Base-by-base conservation (phyloP, 1,284 basidiomycete species). In the Cryptococcus sp. region DNA sequence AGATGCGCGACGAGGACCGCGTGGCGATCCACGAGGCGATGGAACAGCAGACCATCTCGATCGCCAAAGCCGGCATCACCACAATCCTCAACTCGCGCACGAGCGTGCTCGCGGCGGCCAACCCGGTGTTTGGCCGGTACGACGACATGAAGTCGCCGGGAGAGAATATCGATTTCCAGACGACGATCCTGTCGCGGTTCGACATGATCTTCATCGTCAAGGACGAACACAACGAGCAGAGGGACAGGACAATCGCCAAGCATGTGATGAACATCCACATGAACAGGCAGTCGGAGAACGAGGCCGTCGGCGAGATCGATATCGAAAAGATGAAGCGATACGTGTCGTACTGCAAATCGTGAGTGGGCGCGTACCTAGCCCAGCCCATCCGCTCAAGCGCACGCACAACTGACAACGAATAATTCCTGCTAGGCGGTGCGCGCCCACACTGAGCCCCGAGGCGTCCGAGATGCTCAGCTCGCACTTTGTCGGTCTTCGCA, bases 171-270 rank as follows among this genome's bases (percentile, higher is more conserved):
- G 73, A 75, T 52, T 73, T 75, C 64, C 63, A 98, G 79, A 98
- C 96, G 2, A 98, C 96, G 1, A 97, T 99, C 70, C 78, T 99
- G 77, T 97, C 92, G 52, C 87, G 96, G 61, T 99, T 99, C 78
- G 96, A 99, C 73, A 97, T 99, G 96, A 98, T 99, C 70, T 99
- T 98, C 80, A 96, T 99, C 66, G 89, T 99, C 64, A 94, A 91
- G 75, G 96, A 99, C 71, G 94, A 98, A 71, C 96, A 98, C 77
- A 92, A 98, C 73, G 96, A 98, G 78, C 81, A 82, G 50, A 84
- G 96, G 46, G 96, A 99, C 77, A 85, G 87, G 88, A 91, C 87
- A 66, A 96, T 98, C 66, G 95, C 96, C 12, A 91, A 88, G 77
- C 93, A 98, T 73, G 93, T 99, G 67, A 95, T 99, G 90, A 94